Conservation (phyloP, 371 early-diverging fungal species). For the Circinella umbellata region DNA sequence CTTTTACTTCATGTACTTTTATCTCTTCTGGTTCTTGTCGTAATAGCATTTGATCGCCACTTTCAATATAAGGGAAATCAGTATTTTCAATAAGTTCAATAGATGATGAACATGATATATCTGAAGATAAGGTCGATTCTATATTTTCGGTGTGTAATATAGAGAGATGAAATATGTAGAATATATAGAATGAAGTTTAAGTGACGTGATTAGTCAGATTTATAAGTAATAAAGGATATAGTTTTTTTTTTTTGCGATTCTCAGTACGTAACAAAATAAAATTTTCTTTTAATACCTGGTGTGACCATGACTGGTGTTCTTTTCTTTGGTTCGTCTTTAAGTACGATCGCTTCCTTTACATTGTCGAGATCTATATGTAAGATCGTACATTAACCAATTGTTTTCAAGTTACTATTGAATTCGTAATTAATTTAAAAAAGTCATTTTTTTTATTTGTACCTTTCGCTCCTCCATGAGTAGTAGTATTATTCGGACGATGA, state of each 20-base stretch:
- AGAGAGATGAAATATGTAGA: too few species aligned
- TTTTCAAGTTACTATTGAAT: too few species aligned
- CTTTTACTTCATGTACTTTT: neutral
- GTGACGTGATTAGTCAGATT: too few species aligned
- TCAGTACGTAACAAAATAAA: too few species aligned
- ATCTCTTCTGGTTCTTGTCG: neutral
- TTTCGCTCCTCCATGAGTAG: too few species aligned
- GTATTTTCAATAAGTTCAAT: constrained; percentile 3
- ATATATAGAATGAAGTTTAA: too few species aligned
- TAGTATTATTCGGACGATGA: too few species aligned
- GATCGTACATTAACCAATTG: neutral
- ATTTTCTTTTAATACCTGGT: neutral
- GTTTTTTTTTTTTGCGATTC: too few species aligned
- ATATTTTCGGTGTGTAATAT: too few species aligned
- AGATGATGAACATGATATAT: neutral
- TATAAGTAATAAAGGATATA: too few species aligned
- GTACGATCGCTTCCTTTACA: neutral
- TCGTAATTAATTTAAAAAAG: too few species aligned
- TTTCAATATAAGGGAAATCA: neutral
- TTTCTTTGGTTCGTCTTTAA: constrained; percentile 7
- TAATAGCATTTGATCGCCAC: neutral
- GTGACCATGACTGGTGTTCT: constrained; percentile 7
- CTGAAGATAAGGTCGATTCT: neutral
- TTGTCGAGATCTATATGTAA: neutral
- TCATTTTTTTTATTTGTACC: too few species aligned